Base-by-base conservation (phyloP, 2,329 filamentous ascomycete species). In the Madurella mycetomatis region DNA sequence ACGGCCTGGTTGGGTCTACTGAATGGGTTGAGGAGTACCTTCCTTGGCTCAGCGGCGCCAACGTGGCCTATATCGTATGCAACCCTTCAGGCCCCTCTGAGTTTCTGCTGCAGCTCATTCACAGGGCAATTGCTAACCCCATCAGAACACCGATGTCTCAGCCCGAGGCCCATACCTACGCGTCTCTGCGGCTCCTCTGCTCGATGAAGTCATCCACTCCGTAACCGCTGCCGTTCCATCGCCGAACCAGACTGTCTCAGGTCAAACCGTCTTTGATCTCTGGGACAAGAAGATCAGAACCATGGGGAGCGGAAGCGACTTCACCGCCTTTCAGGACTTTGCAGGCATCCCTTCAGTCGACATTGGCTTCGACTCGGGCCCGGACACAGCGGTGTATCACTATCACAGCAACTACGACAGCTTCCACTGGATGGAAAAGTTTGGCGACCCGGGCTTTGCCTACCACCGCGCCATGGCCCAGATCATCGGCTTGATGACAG, bases 351-450 rank as follows among this genome's bases (percentile, higher is more conserved):
- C 86, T 8, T 83, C 78, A 58, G 67, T 88, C 13, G 83, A 88
- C 64, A 76, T 88, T 48, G 78, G 80, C 25, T 89, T 88, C 64
- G 68, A 68, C 15, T 66, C 62, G 8, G 70, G 70, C 19, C 54
- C 62, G 0, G 66, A 70, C 1, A 76, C 78, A 42, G 73, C 85
- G 0, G 77, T 89, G 2, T 90, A 90, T 66, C 87, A 90, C 65
- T 96, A 96, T 70, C 91, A 96, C 73, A 86, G 85, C 68, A 95
- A 96, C 74, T 95, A 95, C 70, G 91, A 95, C 69, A 90, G 85
- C 65, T 94, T 91, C 69, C 77, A 87, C 70, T 96, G 92, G 91
- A 95, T 95, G 89, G 79, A 85, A 51, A 81, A 79, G 19, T 94
- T 82, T 59, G 90, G 89, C 41, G 92, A 96, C 64, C 77, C 77